Percentiles rank a stretch among this genome's conserved stretches.
These are phyloP conservation scores for Conringia planisiliqua DNA, from an alignment of 345 rosid species.

Conservation along the genomic window DNA sequence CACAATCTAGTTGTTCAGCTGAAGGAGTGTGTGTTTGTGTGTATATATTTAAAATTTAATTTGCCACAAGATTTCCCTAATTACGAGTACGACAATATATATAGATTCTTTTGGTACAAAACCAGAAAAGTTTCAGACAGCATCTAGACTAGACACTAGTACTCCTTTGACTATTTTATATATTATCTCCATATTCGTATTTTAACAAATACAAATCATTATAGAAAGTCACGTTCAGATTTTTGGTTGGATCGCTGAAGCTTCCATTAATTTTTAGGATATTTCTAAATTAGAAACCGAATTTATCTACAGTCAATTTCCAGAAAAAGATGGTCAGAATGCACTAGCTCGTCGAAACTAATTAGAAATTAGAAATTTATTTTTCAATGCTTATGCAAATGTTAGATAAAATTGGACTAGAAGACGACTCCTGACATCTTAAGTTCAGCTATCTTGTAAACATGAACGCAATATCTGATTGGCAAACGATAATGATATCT, in stretches of 20 bases:
- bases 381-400: neutral
- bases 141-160: neutral
- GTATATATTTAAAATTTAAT: neutral
- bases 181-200: neutral
- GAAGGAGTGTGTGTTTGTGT: conserved; percentile 7
- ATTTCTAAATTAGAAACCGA: neutral
- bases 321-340: neutral
- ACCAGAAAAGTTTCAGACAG: conserved; percentile 11
- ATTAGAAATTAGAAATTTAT: neutral
- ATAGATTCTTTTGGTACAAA: neutral
- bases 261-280: neutral
- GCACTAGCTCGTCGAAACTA: neutral
- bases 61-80: conserved; percentile 4
- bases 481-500: neutral
- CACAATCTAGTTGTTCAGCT: conserved; percentile 24
- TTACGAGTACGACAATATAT: conserved; percentile 12
- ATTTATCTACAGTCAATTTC: neutral
- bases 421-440: neutral
- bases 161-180: neutral
- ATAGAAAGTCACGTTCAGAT: neutral
- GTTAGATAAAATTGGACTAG: neutral
- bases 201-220: neutral
- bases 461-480: neutral
- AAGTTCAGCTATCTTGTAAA: neutral
- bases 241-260: neutral